Base-by-base conservation (phyloP, 1,284 basidiomycete genomes). In the Pyrrhoderma lamaoense region DNA sequence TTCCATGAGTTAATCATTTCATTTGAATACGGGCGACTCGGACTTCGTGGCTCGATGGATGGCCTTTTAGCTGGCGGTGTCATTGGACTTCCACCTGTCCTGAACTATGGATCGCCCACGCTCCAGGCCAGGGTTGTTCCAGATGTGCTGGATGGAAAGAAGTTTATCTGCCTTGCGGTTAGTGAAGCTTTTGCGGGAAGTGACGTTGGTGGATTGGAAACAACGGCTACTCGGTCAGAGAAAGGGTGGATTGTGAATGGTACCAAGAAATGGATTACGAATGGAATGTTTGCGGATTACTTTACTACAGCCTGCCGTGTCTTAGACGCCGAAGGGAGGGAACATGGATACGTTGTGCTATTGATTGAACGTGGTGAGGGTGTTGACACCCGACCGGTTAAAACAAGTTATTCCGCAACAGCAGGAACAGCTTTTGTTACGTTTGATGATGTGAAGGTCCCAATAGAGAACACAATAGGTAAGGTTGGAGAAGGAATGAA, bases 241-340 rank as follows among this genome's bases (percentile, higher is more conserved):
- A 56, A 52, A 11, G 39, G 36, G 54, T 93, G 89, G 87, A 75
- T 90, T 14, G 82, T 96, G 58, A 92, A 85, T 51, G 93, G 92
- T 7, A 92, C 89, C 5, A 94, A 95, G 68, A 89, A 88, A 81
- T 96, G 93, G 93, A 97, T 97, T 62, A 94, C 93, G 42, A 96
- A 94, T 60, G 93, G 92, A 42, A 79, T 72, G 7, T 89, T 85
- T 61, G 77, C 84, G 3, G 85, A 87, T 62, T 87, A 80, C 66
- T 92, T 93, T 66, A 89, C 85, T 0, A 86, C 85, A 2, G 78
- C 79, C 0, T 88, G 84, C 66, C 77, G 70, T 60, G 87, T 85
- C 18, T 79, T 85, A 57, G 79, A 77, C 55, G 45, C 64, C 42
- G 43, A 48, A 13, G 46, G 47, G n/a, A 39, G 34, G 8, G 35